These are phyloP conservation scores for Colletotrichum sp. DNA, from an alignment of 2,329 filamentous ascomycete species.

Conservation along the genomic window DNA sequence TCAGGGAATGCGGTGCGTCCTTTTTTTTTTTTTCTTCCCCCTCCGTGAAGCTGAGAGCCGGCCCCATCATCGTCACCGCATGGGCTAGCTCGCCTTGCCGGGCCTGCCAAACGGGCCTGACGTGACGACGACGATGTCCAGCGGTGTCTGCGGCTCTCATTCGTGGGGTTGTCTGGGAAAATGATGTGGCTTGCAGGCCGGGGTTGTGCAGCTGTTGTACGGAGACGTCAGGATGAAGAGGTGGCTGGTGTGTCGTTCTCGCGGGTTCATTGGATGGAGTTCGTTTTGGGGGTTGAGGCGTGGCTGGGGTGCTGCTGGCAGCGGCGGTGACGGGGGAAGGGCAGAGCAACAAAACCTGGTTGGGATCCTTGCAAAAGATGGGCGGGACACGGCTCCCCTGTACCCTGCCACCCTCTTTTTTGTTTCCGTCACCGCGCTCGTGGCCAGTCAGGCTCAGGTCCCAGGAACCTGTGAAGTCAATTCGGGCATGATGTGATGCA, in stretches of 20 bases:
- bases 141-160: neutral
- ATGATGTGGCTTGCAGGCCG: neutral
- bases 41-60: neutral
- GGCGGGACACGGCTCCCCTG: neutral
- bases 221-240: neutral
- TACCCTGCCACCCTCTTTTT: conserved; percentile 13
- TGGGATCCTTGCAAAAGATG: neutral
- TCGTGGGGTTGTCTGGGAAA: neutral
- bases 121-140: neutral
- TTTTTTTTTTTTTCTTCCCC: neutral
- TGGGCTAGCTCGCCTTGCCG: neutral
- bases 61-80: neutral
- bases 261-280: neutral
- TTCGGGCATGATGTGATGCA: neutral
- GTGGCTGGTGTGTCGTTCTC: neutral
- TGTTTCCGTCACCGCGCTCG: neutral
- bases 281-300: neutral
- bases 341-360: neutral
- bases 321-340: neutral
- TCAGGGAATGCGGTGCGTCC: neutral
- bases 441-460: neutral
- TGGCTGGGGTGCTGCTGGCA: neutral
- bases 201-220: neutral
- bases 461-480: neutral
- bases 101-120: neutral